Percentiles rank a stretch among this genome's conserved stretches.
Conservation (phyloP, 2,329 filamentous ascomycete species). For the Aureobasidium pullulans region DNA sequence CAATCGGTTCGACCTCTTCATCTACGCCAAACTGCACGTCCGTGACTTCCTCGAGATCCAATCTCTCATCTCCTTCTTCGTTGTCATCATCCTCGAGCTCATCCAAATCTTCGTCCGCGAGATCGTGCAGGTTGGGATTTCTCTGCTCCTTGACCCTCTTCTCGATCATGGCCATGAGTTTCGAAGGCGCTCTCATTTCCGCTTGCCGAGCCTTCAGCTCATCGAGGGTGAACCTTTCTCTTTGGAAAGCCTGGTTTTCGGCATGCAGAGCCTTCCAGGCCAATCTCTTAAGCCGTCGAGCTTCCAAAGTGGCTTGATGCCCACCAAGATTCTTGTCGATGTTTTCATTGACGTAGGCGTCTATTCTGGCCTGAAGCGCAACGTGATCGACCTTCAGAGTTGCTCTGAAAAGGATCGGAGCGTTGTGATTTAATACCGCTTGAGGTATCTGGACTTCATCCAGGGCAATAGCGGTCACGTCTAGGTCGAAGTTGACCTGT, state of each 20-base stretch:
- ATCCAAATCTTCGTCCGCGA: too few relatives aligned
- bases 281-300: not conserved
- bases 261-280: not conserved
- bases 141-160: too few relatives aligned
- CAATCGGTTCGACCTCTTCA: too few relatives aligned
- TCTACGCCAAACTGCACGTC: too few relatives aligned
- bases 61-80: too few relatives aligned
- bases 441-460: not conserved
- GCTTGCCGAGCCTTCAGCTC: not conserved
- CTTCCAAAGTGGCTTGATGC: too few relatives aligned
- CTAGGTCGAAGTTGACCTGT: not conserved
- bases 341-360: too few relatives aligned
- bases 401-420: not conserved
- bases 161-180: not conserved
- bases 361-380: too few relatives aligned
- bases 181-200: not conserved
- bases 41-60: too few relatives aligned
- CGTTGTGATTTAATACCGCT: not conserved
- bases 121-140: too few relatives aligned
- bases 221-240: not conserved
- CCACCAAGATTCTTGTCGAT: too few relatives aligned
- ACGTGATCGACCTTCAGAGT: not conserved
- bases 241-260: not conserved
- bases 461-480: not conserved
- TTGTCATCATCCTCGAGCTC: too few relatives aligned